These are phyloP conservation scores for Yamadazyma nakazawae DNA, from an alignment of 805 yeast genomes.

Conservation along the genomic window DNA sequence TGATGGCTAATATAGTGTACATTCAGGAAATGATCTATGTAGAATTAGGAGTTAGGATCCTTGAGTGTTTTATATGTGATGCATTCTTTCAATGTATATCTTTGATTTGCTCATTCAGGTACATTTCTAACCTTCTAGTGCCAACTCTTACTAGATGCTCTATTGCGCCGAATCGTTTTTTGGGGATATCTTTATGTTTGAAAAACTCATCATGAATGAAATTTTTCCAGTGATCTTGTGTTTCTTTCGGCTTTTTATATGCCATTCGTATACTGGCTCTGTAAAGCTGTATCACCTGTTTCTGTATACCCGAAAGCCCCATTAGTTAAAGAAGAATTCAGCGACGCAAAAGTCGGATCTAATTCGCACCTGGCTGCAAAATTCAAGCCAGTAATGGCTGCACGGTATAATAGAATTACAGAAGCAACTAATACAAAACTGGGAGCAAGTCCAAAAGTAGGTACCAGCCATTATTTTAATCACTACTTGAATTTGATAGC, in stretches of 20 bases:
- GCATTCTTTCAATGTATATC: constrained; percentile 44
- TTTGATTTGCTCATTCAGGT: constrained; percentile 65
- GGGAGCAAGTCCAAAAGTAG: too few species aligned
- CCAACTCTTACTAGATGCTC: constrained; percentile 84
- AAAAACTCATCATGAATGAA: constrained; percentile 63
- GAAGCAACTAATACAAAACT: too few species aligned
- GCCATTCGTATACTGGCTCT: constrained; percentile 46
- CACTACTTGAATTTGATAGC: too few species aligned
- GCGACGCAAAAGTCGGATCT: neutral
- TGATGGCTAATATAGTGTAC: neutral
- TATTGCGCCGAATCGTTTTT: constrained; percentile 79
- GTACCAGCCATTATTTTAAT: too few species aligned
- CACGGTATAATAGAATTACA: too few species aligned
- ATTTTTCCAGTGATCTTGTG: constrained; percentile 37
- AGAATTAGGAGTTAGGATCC: neutral
- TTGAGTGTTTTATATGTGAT: neutral
- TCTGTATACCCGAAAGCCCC: constrained; percentile 41
- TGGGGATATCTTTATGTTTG: constrained; percentile 53
- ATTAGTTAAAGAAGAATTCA: neutral
- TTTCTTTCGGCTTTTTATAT: constrained; percentile 46
- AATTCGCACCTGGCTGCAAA: neutral
- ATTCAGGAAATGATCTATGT: neutral
- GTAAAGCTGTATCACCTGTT: constrained; percentile 49
- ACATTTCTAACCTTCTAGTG: constrained; percentile 65
- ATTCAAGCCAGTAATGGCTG: neutral